Evolutionary conservation across 2,329 filamentous ascomycete species (phyloP).

Genomic region (Macrophomina tecta): DNA sequence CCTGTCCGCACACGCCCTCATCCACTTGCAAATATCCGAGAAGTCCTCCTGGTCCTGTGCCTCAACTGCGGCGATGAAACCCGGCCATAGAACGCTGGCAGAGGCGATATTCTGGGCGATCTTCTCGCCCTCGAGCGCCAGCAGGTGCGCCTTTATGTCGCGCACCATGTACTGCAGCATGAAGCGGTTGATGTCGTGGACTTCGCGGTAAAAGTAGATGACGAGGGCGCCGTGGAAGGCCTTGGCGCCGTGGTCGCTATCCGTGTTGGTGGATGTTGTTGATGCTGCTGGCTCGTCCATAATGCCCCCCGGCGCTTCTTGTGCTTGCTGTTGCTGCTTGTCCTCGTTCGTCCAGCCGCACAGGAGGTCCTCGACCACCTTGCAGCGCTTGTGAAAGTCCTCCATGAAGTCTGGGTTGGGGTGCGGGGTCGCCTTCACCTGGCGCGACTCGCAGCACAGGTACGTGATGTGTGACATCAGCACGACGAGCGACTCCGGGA

Average conservation of each 20-base stretch:
- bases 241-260: neutral
- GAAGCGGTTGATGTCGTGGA: constrained; percentile 11
- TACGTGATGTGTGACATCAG: constrained; percentile 19
- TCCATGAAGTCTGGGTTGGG: neutral
- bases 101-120: constrained; percentile 9
- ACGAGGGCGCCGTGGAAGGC: constrained; percentile 18
- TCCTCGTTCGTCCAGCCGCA: constrained; percentile 4
- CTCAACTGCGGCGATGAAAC: constrained; percentile 21
- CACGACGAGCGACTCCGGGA: constrained; percentile 8
- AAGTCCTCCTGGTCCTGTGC: constrained; percentile 7
- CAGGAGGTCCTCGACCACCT: constrained; percentile 9
- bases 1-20: neutral
- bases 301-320: neutral
- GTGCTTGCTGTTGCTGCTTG: neutral
- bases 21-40: neutral
- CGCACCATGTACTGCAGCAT: constrained; percentile 6
- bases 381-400: constrained; percentile 4
- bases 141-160: neutral
- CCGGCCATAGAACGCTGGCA: constrained; percentile 9
- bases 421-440: neutral
- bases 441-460: constrained; percentile 5
- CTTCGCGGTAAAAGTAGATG: constrained; percentile 23
- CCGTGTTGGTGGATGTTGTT: neutral
- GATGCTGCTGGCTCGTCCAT: neutral
- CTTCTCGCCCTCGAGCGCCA: constrained; percentile 12